Evolutionary conservation across 768 basidiomycete genomes (phyloP), one percentile per base, ranked within the genome.

Genomic region (Rhodocollybia butyracea): DNA sequence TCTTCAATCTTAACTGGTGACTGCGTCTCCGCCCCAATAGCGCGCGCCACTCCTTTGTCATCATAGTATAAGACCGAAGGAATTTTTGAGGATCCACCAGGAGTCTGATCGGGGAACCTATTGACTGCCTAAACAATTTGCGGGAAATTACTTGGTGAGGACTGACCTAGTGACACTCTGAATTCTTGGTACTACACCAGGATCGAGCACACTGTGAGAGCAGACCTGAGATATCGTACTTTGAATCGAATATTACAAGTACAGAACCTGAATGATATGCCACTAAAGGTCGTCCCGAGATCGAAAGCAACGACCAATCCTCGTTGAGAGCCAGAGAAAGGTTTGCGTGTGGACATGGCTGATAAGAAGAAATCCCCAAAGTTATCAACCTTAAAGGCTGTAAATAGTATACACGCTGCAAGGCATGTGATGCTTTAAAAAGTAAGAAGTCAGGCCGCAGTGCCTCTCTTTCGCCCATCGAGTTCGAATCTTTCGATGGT

Each of bases 31-130:
- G 76, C 77, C 0, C 80, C 80, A 5, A 73, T 64, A 0, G 79
- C 80, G 32, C 62, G 68, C 3, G 74, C 65, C 0, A 31, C 36
- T 2, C 77, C 79, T 19, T 68, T 56, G 11, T 59, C 51, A 53
- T 79, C 78, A 57, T 82, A 82, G 55, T 76, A 76, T 13, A 82
- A 54, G 32, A 79, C 65, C 0, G 78, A 76, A 0, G 77, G 80
- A 40, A 82, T 77, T 57, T 80, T 82, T 24, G 70, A 73, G 51
- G 79, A 74, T 3, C 76, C 74, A 3, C 74, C 75, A 2, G 71
- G 65, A 19, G 77, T 74, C 54, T 78, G 77, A 0, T 71, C 74
- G 3, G 78, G 81, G 55, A 73, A 80, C 55, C 80, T 80, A 29
- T 21, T 6, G 11, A 6, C n/a, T n/a, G 30, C 3, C 27, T 8